phyloP scores from a whole-genome alignment of 176 grass and related monocot genomes.

The Zizania latifolia region DNA sequence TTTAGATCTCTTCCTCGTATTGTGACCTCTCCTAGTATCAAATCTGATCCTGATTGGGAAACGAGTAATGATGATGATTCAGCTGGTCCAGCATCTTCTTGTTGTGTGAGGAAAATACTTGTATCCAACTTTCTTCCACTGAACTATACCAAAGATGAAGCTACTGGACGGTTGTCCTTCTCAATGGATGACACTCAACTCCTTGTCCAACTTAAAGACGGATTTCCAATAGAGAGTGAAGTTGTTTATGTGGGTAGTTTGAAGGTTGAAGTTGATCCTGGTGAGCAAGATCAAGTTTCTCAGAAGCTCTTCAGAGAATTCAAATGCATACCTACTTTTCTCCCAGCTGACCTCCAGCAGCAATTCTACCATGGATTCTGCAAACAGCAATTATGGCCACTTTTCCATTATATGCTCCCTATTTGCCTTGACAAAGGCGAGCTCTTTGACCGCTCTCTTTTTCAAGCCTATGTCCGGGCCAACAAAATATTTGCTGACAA shows the following conservation, averaged over 20 bases:
- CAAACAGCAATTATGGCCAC: conserved; percentile 77
- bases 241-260: conserved; percentile 68
- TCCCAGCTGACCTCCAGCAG: conserved; percentile 49
- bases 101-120: conserved; percentile 52
- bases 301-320: conserved; percentile 61
- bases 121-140: conserved; percentile 82
- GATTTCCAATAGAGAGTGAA: conserved; percentile 50
- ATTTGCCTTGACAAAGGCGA: conserved; percentile 73
- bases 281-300: conserved; percentile 63
- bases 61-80: conserved; percentile 29
- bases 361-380: conserved; percentile 77
- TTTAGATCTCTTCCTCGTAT: conserved; percentile 48
- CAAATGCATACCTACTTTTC: conserved; percentile 71
- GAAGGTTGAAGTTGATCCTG: conserved; percentile 59
- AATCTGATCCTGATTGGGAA: conserved; percentile 42
- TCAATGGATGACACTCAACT: conserved; percentile 63
- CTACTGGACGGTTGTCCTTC: conserved; percentile 55
- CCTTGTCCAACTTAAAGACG: conserved; percentile 72
- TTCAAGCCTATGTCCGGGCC: conserved; percentile 64
- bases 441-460: conserved; percentile 61
- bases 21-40: conserved; percentile 42
- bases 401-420: conserved; percentile 91
- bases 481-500: conserved; percentile 84
- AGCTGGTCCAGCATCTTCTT: conserved; percentile 14
- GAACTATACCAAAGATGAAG: conserved; percentile 50